A percentile compares a stretch with the other conserved stretches of the same genome.
Evolutionary conservation across 768 basidiomycete species (phyloP).

Genomic region (Galerina sulciceps): DNA sequence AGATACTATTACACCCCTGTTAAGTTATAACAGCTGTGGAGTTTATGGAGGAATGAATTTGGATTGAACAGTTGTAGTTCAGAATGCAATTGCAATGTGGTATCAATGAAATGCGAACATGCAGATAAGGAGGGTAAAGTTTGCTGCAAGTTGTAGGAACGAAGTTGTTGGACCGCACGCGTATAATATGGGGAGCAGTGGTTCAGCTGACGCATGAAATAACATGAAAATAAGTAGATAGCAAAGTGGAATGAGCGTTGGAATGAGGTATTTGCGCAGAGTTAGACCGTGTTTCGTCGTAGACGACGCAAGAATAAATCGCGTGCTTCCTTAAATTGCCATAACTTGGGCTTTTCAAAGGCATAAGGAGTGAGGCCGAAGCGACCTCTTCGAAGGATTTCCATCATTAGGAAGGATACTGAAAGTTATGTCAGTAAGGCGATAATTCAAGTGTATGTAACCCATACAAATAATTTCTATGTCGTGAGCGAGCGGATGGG

Average conservation of each 20-base stretch:
- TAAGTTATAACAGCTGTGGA: too few species aligned
- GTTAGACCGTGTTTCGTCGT: conserved; percentile 41
- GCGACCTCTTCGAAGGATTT: conserved; percentile 62
- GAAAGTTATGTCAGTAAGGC: conserved; percentile 11
- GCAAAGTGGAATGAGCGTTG: not conserved
- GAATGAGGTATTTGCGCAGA: conserved; percentile 2
- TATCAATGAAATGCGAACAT: too few species aligned
- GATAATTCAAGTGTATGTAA: not conserved
- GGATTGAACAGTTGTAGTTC: too few species aligned
- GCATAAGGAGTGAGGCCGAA: conserved; percentile 54
- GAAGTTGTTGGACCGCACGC: too few species aligned
- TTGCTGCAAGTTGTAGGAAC: too few species aligned
- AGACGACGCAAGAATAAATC: conserved; percentile 40
- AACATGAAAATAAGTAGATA: not conserved
- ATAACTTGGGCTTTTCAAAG: conserved; percentile 51
- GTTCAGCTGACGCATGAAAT: conserved; percentile 1
- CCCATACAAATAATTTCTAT: conserved; percentile 58
- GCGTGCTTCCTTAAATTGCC: conserved; percentile 48
- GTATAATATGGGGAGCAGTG: conserved; percentile 7
- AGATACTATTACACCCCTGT: too few species aligned
- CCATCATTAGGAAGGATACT: conserved; percentile 71
- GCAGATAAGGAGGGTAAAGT: too few species aligned
- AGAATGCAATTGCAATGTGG: too few species aligned
- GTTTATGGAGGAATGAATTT: too few species aligned
- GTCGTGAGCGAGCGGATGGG: conserved; percentile 50